Conservation (phyloP, 2,329 filamentous ascomycete genomes). For the Cercospora janseana region DNA sequence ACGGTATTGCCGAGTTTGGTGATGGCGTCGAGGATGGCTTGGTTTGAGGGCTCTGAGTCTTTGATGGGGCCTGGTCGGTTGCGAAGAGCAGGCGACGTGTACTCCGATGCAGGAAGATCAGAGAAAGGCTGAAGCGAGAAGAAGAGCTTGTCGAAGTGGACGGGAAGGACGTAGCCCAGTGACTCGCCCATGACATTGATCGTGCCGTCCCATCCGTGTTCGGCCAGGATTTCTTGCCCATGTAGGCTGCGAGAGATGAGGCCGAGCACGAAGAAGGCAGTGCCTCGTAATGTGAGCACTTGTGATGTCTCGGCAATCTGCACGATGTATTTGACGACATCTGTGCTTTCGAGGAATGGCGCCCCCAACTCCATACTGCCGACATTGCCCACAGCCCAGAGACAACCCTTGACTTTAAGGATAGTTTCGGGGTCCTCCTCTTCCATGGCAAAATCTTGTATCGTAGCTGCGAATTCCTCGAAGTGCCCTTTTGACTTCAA, state of each 20-base stretch:
- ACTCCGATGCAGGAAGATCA: constrained; percentile 1
- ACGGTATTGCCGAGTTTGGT: constrained; percentile 91
- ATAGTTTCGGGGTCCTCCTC: constrained; percentile 81
- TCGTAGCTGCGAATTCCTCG: constrained; percentile 84
- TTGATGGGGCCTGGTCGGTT: constrained; percentile 21
- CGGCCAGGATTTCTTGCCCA: constrained; percentile 84
- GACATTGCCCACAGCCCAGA: constrained; percentile 98
- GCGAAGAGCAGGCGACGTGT: constrained; percentile 19
- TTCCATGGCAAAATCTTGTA: constrained; percentile 82
- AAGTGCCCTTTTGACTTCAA: constrained; percentile 94
- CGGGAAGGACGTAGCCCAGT: constrained; percentile 82
- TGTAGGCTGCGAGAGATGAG: constrained; percentile 89
- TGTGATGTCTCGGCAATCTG: constrained; percentile 83
- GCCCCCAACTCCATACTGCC: constrained; percentile 97
- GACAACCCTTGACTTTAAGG: constrained; percentile 90
- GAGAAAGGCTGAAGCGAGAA: constrained; percentile 51
- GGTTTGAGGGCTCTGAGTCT: constrained; percentile 58
- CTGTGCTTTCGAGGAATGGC: constrained; percentile 84
- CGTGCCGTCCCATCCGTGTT: constrained; percentile 90
- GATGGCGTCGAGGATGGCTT: constrained; percentile 78
- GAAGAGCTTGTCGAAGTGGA: constrained; percentile 74
- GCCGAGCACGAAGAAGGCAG: constrained; percentile 92
- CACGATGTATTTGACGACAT: constrained; percentile 84
- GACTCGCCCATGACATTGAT: constrained; percentile 79
- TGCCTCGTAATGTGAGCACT: constrained; percentile 89